Evolutionary conservation across 1,284 basidiomycete species (phyloP).

Genomic region (Ganoderma leucocontextum): DNA sequence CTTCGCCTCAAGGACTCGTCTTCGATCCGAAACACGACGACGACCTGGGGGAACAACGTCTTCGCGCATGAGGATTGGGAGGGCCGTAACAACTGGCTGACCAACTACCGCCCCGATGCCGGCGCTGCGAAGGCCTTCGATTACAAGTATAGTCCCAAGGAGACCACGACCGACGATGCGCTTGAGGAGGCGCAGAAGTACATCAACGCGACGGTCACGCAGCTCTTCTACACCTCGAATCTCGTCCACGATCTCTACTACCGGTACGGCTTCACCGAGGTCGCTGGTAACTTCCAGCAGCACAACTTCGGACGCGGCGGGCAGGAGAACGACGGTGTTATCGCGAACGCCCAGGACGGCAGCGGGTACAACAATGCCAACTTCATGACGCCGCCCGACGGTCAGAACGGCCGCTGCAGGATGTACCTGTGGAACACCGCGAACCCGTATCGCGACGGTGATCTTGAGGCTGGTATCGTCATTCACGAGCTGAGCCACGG

Average conservation of each 20-base stretch:
- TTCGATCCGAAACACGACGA: slow-evolving; percentile 73
- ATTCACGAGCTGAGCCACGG: slow-evolving; percentile 93
- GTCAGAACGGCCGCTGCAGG: slow-evolving; percentile 87
- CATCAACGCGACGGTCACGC: slow-evolving; percentile 87
- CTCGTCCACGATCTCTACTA: slow-evolving; percentile 82
- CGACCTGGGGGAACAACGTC: slow-evolving; percentile 92
- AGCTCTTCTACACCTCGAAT: slow-evolving; percentile 95
- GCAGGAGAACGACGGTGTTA: slow-evolving; percentile 87
- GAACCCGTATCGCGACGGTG: slow-evolving; percentile 91
- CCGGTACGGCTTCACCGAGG: slow-evolving; percentile 87
- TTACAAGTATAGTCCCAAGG: slow-evolving; percentile 70
- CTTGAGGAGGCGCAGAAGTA: slow-evolving; percentile 78
- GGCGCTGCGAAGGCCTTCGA: slow-evolving; percentile 68
- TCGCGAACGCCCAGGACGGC: slow-evolving; percentile 95
- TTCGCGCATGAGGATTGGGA: slow-evolving; percentile 93
- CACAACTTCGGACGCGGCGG: slow-evolving; percentile 95
- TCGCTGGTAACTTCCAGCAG: slow-evolving; percentile 96
- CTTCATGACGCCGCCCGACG: slow-evolving; percentile 83
- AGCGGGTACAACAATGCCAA: slow-evolving; percentile 92
- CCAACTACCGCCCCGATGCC: slow-evolving; percentile 83
- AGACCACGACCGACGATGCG: slow-evolving; percentile 57
- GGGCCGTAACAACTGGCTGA: slow-evolving; percentile 76
- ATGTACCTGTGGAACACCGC: slow-evolving; percentile 98
- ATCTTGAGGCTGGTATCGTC: slow-evolving; percentile 93
- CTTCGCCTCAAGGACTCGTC: slow-evolving; percentile 36